Conservation (phyloP, 495 filamentous ascomycete species). For the Aspergillus bertholletiae region DNA sequence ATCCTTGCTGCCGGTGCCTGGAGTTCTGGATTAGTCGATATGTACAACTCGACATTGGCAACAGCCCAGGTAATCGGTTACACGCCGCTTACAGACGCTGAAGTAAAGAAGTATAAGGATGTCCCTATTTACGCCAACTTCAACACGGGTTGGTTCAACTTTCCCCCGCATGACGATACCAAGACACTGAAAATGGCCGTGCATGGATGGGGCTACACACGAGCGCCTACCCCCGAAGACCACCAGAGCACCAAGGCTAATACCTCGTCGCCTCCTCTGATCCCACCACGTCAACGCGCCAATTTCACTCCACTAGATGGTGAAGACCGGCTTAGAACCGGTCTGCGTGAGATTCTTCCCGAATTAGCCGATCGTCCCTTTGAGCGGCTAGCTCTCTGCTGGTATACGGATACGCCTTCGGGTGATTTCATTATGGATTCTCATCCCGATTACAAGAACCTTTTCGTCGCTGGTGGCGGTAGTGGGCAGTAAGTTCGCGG, state of each 20-base stretch:
- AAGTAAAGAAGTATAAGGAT: constrained; percentile 11
- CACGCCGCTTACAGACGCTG: constrained; percentile 18
- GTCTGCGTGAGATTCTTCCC: constrained; percentile 55
- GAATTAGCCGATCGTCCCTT: constrained; percentile 56
- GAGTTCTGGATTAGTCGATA: constrained; percentile 64
- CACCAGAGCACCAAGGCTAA: not conserved
- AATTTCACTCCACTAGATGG: constrained; percentile 14
- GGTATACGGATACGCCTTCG: constrained; percentile 23
- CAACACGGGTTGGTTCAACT: constrained; percentile 66
- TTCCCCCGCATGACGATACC: constrained; percentile 56
- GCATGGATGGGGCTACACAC: constrained; percentile 1
- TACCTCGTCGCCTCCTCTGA: constrained; percentile 6
- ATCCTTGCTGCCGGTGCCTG: constrained; percentile 79
- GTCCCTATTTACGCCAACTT: constrained; percentile 56
- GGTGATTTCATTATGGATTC: constrained; percentile 22
- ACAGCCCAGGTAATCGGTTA: constrained; percentile 36
- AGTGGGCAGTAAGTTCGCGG: constrained; percentile 23
- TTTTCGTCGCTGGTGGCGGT: constrained; percentile 12
- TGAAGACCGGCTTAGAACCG: constrained; percentile 31
- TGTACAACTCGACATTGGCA: constrained; percentile 60
- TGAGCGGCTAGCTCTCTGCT: constrained; percentile 42
- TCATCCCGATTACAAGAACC: constrained; percentile 11
- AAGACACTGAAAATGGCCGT: constrained; percentile 67
- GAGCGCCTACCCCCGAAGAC: not conserved
- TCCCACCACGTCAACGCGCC: constrained; percentile 9